Percentiles rank a stretch among this genome's conserved stretches.
Conservation (phyloP, 805 yeast species). For the Candida parachauliodes region DNA sequence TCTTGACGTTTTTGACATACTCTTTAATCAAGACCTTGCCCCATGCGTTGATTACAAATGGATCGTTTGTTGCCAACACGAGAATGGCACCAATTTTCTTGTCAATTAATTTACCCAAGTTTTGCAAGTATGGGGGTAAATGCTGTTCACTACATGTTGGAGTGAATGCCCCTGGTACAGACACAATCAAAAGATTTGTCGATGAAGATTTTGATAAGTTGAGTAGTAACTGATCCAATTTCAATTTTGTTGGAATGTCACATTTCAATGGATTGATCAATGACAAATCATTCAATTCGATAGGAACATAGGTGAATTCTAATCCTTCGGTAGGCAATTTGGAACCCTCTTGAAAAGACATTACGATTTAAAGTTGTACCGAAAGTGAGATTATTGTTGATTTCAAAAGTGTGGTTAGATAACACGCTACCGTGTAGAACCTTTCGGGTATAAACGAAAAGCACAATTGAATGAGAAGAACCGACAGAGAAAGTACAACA, state of each 20-base stretch:
- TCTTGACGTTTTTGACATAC: constrained; percentile 14
- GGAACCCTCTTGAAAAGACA: constrained; percentile 20
- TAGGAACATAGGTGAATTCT: constrained; percentile 37
- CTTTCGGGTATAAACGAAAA: too few relatives aligned
- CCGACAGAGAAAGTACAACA: too few relatives aligned
- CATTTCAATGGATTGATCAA: constrained; percentile 31
- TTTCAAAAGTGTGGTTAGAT: neutral
- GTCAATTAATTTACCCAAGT: constrained; percentile 25
- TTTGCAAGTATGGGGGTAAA: constrained; percentile 34
- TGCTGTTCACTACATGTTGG: constrained; percentile 45
- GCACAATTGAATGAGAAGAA: too few relatives aligned
- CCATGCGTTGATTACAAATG: constrained; percentile 44
- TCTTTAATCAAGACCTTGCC: constrained; percentile 36
- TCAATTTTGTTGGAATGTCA: constrained; percentile 30
- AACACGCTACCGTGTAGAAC: too few relatives aligned
- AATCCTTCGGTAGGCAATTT: constrained; percentile 28
- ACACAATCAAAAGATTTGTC: constrained; percentile 29
- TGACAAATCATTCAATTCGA: constrained; percentile 23
- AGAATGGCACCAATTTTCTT: constrained; percentile 28
- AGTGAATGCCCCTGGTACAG: constrained; percentile 44
- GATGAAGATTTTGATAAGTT: constrained; percentile 17
- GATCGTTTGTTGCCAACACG: constrained; percentile 39
- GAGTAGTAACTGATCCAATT: constrained; percentile 29
- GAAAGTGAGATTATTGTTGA: neutral
- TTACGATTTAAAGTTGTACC: neutral